Evolutionary conservation across 106 monocot species (phyloP), one percentile per base, ranked within the genome.

Genomic region (Amphibolis antarctica): DNA sequence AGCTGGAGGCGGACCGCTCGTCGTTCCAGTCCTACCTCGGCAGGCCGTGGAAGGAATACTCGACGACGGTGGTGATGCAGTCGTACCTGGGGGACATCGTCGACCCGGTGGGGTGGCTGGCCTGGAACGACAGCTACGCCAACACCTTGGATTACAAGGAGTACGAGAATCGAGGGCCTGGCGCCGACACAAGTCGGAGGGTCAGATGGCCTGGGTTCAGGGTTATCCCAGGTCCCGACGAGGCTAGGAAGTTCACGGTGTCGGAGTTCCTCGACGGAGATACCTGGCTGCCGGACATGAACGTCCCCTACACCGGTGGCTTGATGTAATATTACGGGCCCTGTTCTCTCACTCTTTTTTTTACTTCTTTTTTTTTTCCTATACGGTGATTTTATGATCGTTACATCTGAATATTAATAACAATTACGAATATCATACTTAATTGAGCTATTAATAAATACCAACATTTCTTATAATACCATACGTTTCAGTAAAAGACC

Each of bases 211-310:
- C 56, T 6, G 56, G 56, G 5, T 26, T 10, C 24, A 56, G 27
- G 25, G n/a, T 56, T n/a, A 23, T 56, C 23, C 5, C 11, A 6
- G 13, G 3, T n/a, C 5, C 24, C 4, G 44, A 30, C 23, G 44
- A 18, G 31, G 68, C 68, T 10, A 44, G 22, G 18, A 59, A 60
- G 27, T 68, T 56, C 43, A 44, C 68, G 12, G 68, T 68, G 0
- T 52, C 55, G 14, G 44, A 68, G 56, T 68, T 68, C 25, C 56
- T 68, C 55, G 56, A 68, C 56, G 68, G 68, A 10, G 46, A 69
- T 45, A 58, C 28, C 27, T 69, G 69, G 69, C 25, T 69, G 58
- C 59, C 69, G 48, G 58, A 44, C 20, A 69, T 57, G 26, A 45
- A 46, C 17, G 47, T 68, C 24, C 56, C 56, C 4, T 56, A 49